A percentile compares a stretch with the other conserved stretches of the same genome.
Conservation (phyloP, 805 yeast species). For the Saccharomyces paradoxus region DNA sequence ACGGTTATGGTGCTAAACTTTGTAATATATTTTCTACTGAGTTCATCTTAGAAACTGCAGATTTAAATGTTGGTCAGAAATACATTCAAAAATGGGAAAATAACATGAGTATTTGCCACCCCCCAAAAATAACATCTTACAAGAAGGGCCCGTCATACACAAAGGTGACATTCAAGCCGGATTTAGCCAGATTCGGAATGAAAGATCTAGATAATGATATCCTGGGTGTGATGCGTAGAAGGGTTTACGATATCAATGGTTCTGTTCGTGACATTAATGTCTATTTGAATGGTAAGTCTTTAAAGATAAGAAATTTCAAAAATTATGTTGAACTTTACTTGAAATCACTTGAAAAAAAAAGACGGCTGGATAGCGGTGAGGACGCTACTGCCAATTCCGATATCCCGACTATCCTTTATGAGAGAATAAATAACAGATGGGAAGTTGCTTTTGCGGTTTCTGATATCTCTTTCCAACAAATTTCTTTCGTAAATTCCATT, state of each 20-base stretch:
- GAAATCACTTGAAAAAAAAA: conserved; percentile 53
- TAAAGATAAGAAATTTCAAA: conserved; percentile 70
- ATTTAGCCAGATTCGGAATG: conserved; percentile 78
- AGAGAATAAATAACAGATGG: conserved; percentile 81
- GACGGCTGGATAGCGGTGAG: conserved; percentile 32
- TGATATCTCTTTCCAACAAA: conserved; percentile 84
- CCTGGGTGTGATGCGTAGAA: conserved; percentile 75
- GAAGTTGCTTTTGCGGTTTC: conserved; percentile 92
- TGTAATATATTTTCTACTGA: conserved; percentile 92
- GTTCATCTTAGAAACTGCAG: conserved; percentile 84
- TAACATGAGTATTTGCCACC: conserved; percentile 73
- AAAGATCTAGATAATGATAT: conserved; percentile 73
- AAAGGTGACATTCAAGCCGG: conserved; percentile 81
- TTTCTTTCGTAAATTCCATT: conserved; percentile 93
- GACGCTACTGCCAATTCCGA: conserved; percentile 27
- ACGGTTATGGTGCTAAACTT: conserved; percentile 95
- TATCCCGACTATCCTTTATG: conserved; percentile 65
- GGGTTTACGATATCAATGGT: conserved; percentile 94
- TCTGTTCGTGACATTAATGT: conserved; percentile 79
- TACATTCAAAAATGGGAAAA: conserved; percentile 81
- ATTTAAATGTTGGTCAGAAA: conserved; percentile 48
- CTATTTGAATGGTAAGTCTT: conserved; percentile 61
- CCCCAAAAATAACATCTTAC: conserved; percentile 56
- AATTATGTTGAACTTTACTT: conserved; percentile 84
- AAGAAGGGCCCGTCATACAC: conserved; percentile 67